phyloP scores from a whole-genome alignment of 768 basidiomycete species.

The Boletus coccyginus region DNA sequence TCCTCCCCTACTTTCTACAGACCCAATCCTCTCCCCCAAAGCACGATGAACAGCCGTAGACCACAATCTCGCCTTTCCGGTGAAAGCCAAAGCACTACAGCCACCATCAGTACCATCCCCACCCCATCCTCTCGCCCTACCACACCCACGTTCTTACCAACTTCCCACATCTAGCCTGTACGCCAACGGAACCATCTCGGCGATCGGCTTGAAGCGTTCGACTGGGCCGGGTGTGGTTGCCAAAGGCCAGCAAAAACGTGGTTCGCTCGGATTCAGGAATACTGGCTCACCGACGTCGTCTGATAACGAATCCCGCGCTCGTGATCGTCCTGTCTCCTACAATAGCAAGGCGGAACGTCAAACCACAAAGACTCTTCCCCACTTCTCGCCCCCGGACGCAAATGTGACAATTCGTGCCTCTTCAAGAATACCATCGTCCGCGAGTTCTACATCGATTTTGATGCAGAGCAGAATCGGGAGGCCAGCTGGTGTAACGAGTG shows the following conservation, averaged over 20 bases:
- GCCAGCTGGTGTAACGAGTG: conserved; percentile 36
- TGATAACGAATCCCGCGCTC: conserved; percentile 24
- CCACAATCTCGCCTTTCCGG: conserved; percentile 75
- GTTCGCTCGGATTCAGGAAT: conserved; percentile 55
- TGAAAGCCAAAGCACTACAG: conserved; percentile 52
- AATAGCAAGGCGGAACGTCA: conserved; percentile 22
- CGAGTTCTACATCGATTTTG: conserved; percentile 30
- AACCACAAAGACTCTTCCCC: conserved; percentile 38
- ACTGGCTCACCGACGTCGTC: conserved; percentile 29
- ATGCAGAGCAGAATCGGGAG: conserved; percentile 48
- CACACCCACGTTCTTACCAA: conserved; percentile 75
- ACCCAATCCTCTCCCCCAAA: conserved; percentile 42
- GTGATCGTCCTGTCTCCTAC: conserved; percentile 29
- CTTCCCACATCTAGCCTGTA: conserved; percentile 56
- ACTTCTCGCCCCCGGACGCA: conserved; percentile 39
- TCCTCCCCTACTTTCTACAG: conserved; percentile 45
- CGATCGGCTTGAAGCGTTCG: conserved; percentile 57
- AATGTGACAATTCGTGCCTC: conserved; percentile 49
- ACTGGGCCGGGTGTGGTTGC: conserved; percentile 44
- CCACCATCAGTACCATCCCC: conserved; percentile 59
- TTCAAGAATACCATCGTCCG: conserved; percentile 40
- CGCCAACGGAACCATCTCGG: conserved; percentile 33
- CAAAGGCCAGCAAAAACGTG: conserved; percentile 51
- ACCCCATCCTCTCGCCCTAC: conserved; percentile 68
- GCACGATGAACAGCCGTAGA: conserved; percentile 49